These are phyloP conservation scores for Microdochium nivale DNA, from an alignment of 2,329 filamentous ascomycete species.

Conservation along the genomic window DNA sequence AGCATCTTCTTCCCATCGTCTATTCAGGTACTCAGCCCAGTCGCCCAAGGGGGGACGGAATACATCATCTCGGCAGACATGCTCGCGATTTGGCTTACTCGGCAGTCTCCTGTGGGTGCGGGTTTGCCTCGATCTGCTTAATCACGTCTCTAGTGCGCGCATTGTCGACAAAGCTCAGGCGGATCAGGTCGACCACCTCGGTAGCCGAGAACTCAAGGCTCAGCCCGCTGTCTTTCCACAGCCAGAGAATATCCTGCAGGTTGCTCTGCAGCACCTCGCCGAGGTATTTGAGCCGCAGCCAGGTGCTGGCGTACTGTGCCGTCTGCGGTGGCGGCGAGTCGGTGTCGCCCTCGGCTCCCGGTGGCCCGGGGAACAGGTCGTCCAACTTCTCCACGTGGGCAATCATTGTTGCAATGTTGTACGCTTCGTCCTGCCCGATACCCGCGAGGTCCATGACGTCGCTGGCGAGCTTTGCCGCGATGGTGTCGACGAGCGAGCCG, in stretches of 20 bases:
- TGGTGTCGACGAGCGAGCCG: conserved; percentile 48
- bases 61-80: too few relatives aligned
- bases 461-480: conserved; percentile 49
- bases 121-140: conserved; percentile 45
- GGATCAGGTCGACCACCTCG: conserved; percentile 55
- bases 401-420: conserved; percentile 51
- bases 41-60: too few relatives aligned
- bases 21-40: too few relatives aligned
- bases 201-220: conserved; percentile 52
- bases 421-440: conserved; percentile 57
- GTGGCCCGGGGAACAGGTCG: conserved; percentile 39
- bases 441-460: conserved; percentile 55
- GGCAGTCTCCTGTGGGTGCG: conserved; percentile 24
- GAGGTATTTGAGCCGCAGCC: conserved; percentile 57
- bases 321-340: conserved; percentile 42
- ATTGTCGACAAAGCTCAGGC: conserved; percentile 58
- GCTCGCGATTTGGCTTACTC: too few relatives aligned
- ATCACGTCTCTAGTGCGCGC: conserved; percentile 48
- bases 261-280: conserved; percentile 59
- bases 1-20: too few relatives aligned
- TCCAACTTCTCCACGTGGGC: conserved; percentile 48
- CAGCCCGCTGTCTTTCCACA: conserved; percentile 59
- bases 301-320: conserved; percentile 50
- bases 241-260: conserved; percentile 50
- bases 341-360: conserved; percentile 18